Base-by-base conservation (phyloP, 306 rosid genomes). In the Pueraria montana region DNA sequence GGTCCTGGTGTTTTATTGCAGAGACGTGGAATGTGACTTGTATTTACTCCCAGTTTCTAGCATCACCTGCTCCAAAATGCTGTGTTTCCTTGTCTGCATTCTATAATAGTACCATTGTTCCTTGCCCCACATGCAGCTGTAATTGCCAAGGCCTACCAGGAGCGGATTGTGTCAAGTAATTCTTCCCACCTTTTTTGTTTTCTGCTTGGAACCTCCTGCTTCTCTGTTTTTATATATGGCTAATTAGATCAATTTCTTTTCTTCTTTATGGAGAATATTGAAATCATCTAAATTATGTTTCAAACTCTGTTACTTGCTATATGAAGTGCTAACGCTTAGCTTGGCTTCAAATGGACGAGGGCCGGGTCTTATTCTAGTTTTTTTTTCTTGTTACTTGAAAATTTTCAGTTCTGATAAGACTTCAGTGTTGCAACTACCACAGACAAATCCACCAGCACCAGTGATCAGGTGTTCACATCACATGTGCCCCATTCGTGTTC, bases 11-110 rank as follows among this genome's bases (percentile, higher is more conserved):
- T 8, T 67, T 20, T 5, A 16, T 59, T 82, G 84, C 83, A 94
- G 97, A 80, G 43, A 91, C 98, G 0, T 94, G 97, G 97, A 90
- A 91, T 13, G 91, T 94, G 83, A 89, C 90, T 10, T 94, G 98
- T 34, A 64, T 79, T 56, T 92, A 89, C 91, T 92, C 97, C 0
- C 96, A 90, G 84, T 83, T 86, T 62, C 88, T 46, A 87, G 87
- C 94, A 68, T 85, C 96, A 18, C 59, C 88, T 8, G 36, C 94
- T 0, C 96, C 97, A n/a, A 84, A 84, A 21, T 94, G 98, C 45
- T 92, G 97, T 27, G 96, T 92, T 34, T 92, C 98, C 2, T 77
- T 94, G 61, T 94, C 97, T 30, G 82, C 98, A 38, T 94, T 94
- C 86, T 94, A 92, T 86, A 87, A 86, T 50, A 78, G 69, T 3